Evolutionary conservation across 345 rosid species (phyloP), one percentile per base, ranked within the genome.

Genomic region (Syzygium jambos): DNA sequence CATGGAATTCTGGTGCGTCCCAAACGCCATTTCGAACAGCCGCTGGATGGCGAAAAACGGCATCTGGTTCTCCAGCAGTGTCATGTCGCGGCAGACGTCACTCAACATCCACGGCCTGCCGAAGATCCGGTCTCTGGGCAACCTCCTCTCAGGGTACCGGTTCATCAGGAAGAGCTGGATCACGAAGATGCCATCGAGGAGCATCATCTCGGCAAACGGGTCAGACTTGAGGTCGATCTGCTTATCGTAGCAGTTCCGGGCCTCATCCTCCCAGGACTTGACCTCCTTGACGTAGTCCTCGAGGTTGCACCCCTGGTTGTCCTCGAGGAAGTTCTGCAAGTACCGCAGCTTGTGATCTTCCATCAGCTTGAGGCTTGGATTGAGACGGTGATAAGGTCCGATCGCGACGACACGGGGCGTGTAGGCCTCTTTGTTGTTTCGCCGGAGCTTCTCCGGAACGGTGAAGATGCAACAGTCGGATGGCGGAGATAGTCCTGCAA

Each of bases 21-120:
- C 38, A 34, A 34, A 34, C 38, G 38, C 38, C 38, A 34, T 34
- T 34, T 34, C 38, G 38, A 34, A 34, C 38, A 34, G 38, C 38
- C 38, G 38, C 38, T 88, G 6, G 8, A 91, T 43, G 49, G 88
- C 57, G 27, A 90, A 91, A 6, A 90, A 54, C 2, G 92, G 90
- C 11, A 91, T 49, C 54, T 91, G 93, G 88, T 91, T 91, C 68
- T 91, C 91, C 7, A 90, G 83, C 51, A 87, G 54, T 15, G 27
- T 8, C 51, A 91, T 2, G 68, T 90, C 91, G 5, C 1, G 6
- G 6, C 27, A 5, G 25, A 90, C 6, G 13, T 85, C 56, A 15
- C n/a, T 0, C 1, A 0, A n/a, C 84, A 87, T 84, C 82, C 82
- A 6, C 0, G 85, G 87, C 41, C 46, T 80, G 23, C 17, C 3